Conservation (phyloP, 2,329 filamentous ascomycete genomes). For the Colletotrichum spinosum region DNA sequence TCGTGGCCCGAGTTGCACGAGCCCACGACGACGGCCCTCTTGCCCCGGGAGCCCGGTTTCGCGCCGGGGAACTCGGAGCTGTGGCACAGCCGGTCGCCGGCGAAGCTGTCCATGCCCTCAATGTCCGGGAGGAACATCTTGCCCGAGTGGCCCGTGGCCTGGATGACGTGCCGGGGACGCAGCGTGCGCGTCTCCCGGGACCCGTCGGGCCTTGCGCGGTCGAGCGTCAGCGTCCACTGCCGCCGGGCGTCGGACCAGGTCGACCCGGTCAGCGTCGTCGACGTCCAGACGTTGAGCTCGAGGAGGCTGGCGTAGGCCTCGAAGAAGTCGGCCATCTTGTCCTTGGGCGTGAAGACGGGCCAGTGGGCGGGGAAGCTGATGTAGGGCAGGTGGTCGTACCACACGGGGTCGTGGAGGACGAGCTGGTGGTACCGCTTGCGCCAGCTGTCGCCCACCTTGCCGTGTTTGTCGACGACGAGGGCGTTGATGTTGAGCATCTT, state of each 20-base stretch:
- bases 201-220: constrained; percentile 56
- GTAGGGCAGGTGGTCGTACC: constrained; percentile 69
- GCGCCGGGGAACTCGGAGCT: constrained; percentile 69
- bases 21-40: constrained; percentile 74
- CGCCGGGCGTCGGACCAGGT: constrained; percentile 61
- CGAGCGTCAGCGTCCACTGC: constrained; percentile 67
- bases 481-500: constrained; percentile 66
- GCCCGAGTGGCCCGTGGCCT: constrained; percentile 76
- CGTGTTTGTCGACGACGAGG: constrained; percentile 63
- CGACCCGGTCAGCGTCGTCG: constrained; percentile 57
- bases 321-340: constrained; percentile 74
- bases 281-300: constrained; percentile 74
- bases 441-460: constrained; percentile 70
- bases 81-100: constrained; percentile 68
- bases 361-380: constrained; percentile 70
- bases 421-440: constrained; percentile 66
- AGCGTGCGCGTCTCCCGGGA: constrained; percentile 64
- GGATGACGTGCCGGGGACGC: constrained; percentile 72
- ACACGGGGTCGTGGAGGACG: constrained; percentile 73
- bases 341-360: constrained; percentile 76
- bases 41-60: constrained; percentile 57
- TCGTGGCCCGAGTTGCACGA: constrained; percentile 78
- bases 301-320: constrained; percentile 70
- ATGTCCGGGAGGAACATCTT: constrained; percentile 69
- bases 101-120: constrained; percentile 64